Evolutionary conservation across 2,329 filamentous ascomycete species (phyloP).

Genomic region (Plectosphaerella sp.): DNA sequence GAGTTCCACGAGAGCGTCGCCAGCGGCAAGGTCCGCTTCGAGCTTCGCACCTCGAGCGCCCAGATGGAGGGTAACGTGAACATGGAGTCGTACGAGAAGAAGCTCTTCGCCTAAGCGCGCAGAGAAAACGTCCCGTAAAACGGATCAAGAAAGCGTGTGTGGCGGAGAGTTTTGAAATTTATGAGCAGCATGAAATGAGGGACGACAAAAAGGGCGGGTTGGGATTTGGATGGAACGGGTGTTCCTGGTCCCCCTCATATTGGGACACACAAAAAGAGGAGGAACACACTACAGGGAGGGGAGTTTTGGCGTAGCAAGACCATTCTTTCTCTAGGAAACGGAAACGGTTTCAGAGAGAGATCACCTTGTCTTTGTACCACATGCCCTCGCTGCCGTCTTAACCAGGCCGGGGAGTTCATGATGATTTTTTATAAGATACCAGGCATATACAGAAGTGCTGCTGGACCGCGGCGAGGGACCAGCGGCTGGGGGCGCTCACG

Average conservation of each 20-base stretch:
- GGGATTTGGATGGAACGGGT: neutral
- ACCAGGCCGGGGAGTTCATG: neutral
- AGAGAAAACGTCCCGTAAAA: no score
- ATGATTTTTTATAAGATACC: neutral
- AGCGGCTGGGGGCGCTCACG: neutral
- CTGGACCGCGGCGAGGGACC: neutral
- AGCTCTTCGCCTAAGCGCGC: constrained; percentile 76
- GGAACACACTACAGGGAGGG: neutral
- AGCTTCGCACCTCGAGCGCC: constrained; percentile 89
- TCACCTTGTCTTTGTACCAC: neutral
- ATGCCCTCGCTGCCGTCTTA: neutral
- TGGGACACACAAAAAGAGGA: constrained; percentile 1
- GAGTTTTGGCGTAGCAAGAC: constrained; percentile 3
- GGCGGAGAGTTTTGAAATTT: no score
- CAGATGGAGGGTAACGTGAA: constrained; percentile 97
- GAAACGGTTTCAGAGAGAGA: neutral
- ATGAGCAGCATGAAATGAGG: neutral
- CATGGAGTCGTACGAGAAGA: constrained; percentile 99
- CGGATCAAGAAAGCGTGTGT: no score
- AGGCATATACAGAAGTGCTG: constrained; percentile 1
- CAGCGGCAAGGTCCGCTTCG: constrained; percentile 78
- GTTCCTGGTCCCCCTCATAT: constrained; percentile 1
- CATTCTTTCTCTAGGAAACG: constrained; percentile 3
- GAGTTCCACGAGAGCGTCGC: constrained; percentile 73
- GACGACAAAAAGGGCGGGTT: constrained; percentile 1